Evolutionary conservation across 2,329 filamentous ascomycete species (phyloP).

Genomic region (Alternaria ventricosa): DNA sequence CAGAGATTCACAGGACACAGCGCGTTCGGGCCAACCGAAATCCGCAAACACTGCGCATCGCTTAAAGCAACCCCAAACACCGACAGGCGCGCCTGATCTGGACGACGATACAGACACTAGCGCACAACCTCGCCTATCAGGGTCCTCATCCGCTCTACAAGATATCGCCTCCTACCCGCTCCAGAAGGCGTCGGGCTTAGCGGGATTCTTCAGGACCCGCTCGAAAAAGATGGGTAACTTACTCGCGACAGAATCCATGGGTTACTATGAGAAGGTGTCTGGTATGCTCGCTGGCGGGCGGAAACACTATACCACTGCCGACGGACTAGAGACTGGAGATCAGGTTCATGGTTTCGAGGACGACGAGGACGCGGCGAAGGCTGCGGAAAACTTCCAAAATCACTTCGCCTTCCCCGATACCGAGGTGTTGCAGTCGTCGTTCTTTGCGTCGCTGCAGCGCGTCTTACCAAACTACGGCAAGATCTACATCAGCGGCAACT

Average conservation of each 20-base stretch:
- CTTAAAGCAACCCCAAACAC: conserved; percentile 13
- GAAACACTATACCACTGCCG: conserved; percentile 83
- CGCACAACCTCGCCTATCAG: conserved; percentile 41
- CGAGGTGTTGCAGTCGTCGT: conserved; percentile 85
- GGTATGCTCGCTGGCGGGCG: conserved; percentile 95
- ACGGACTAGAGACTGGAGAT: conserved; percentile 70
- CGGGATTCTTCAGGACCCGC: conserved; percentile 79
- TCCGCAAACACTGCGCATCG: conserved; percentile 19
- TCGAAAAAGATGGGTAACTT: conserved; percentile 82
- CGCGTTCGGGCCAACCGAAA: conserved; percentile 35
- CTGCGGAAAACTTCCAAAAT: conserved; percentile 75
- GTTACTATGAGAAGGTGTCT: conserved; percentile 94
- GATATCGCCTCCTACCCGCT: conserved; percentile 76
- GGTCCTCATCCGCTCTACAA: conserved; percentile 61
- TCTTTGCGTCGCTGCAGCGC: conserved; percentile 89
- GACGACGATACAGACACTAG: conserved; percentile 39
- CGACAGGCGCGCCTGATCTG: conserved; percentile 22
- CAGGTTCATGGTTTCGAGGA: conserved; percentile 62
- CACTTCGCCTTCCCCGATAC: conserved; percentile 88
- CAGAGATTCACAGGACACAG: conserved; percentile 48
- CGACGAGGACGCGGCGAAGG: conserved; percentile 59
- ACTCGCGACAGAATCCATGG: conserved; percentile 89
- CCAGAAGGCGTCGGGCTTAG: conserved; percentile 81
- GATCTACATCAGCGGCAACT: conserved; percentile 87
- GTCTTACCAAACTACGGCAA: conserved; percentile 94